Base-by-base conservation (phyloP, 2,329 filamentous ascomycete genomes). In the Dactylellina drechsleri region DNA sequence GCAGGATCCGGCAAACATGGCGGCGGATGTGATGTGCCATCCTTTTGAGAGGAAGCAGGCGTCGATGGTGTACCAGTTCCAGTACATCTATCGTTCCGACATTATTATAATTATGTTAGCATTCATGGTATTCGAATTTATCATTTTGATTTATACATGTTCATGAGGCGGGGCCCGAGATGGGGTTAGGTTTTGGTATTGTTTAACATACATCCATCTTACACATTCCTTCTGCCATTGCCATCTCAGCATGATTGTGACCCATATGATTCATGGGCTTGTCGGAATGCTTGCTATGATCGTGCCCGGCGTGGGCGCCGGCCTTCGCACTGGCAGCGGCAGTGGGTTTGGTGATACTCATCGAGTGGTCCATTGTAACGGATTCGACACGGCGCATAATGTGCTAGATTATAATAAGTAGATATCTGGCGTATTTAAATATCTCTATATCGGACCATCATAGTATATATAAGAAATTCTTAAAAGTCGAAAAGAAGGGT, bases 1-100 rank as follows among this genome's bases (percentile, higher is more conserved):
- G 83, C 92, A 95, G 61, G 89, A 91, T 20, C 90, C 91, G 56
- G 90, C 91, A 80, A 96, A 94, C 86, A 90, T 90, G 81, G 86
- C 89, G 1, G 82, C 83, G 23, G 89, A 90, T 15, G 83, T 89
- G 81, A 94, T 86, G 79, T 88, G 88, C 91, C 92, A 95, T 20
- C 85, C 84, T 6, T 81, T 78, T 23, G 90, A 83, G 79, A 95
- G 86, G 85, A 95, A 94, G 82, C 89, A 92, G 18, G 89, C 82
- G 80, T 91, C 88, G 80, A 91, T 83, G 2, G 89, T 90, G 81
- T 91, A 85, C 89, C 90, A 92, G 81, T 92, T 93, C 90, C 90
- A 92, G 47, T 92, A 84, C 91, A 92, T 93, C 89, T 91, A 68
- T 23, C 23, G 40, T n/a, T n/a, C n/a, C n/a, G n/a, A n/a, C n/a